Conservation (phyloP, 352 stramenopile species). For the Globisporangium polare region DNA sequence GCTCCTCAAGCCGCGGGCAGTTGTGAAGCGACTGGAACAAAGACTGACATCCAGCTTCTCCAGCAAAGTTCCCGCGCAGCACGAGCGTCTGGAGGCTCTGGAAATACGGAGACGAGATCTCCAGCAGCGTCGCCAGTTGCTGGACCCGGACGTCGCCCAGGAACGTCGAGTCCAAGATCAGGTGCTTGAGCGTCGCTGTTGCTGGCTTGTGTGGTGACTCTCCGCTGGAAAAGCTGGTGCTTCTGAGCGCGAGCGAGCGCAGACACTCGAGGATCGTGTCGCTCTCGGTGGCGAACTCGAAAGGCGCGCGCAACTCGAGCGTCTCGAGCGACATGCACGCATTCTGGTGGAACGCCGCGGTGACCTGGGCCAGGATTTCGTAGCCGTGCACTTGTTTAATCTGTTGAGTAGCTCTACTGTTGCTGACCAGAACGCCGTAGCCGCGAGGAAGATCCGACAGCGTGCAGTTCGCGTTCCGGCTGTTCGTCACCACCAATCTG, state of each 20-base stretch:
- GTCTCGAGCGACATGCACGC: slow-evolving; percentile 36
- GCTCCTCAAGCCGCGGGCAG: slow-evolving; percentile 21
- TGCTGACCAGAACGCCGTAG: slow-evolving; percentile 6
- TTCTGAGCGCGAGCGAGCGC: slow-evolving; percentile 21
- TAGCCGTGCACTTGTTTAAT: slow-evolving; percentile 15
- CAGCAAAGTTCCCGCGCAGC: slow-evolving; percentile 66
- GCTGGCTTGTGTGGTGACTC: neutral
- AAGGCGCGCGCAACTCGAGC: slow-evolving; percentile 45
- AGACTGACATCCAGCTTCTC: slow-evolving; percentile 35
- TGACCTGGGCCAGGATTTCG: slow-evolving; percentile 36
- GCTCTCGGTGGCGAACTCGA: slow-evolving; percentile 60
- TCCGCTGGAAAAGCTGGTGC: neutral
- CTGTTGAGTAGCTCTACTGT: slow-evolving; percentile 2
- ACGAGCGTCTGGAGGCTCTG: slow-evolving; percentile 28
- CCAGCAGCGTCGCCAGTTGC: slow-evolving; percentile 32
- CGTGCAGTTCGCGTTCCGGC: slow-evolving; percentile 18
- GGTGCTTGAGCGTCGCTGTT: slow-evolving; percentile 18
- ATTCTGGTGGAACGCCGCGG: slow-evolving; percentile 26
- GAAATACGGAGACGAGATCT: slow-evolving; percentile 23
- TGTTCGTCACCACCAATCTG: slow-evolving; percentile 48
- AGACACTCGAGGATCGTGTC: slow-evolving; percentile 38
- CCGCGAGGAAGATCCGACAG: slow-evolving; percentile 7
- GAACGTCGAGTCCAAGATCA: slow-evolving; percentile 60
- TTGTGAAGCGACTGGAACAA: slow-evolving; percentile 28
- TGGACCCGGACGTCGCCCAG: slow-evolving; percentile 44